Evolutionary conservation across 495 filamentous ascomycete species (phyloP), one percentile per base, ranked within the genome.

Genomic region (Lindgomyces ingoldianus): DNA sequence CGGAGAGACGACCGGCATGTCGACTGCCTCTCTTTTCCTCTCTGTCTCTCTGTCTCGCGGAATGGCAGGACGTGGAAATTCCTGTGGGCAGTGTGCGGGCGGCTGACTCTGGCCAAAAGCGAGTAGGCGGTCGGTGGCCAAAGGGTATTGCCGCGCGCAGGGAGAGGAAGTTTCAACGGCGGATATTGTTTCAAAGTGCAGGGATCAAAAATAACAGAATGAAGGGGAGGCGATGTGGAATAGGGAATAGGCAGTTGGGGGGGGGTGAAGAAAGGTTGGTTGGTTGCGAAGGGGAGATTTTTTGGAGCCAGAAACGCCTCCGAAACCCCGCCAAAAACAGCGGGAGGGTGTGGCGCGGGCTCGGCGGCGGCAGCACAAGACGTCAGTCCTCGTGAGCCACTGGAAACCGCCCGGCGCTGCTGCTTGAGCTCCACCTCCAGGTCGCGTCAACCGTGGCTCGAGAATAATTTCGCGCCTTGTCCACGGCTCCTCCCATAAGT

Each of bases 1-100:
- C 58, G 91, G 85, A 57, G 81, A 89, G 57, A 96, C 90, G 53
- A 96, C 86, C 62, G 92, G 92, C 92, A 96, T 96, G 51, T 60
- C 54, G 45, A 21, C 16, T 51, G 25, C 25, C 12, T 66, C n/a
- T n/a, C n/a, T n/a, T n/a, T n/a, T n/a, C n/a, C n/a, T n/a, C n/a
- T n/a, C n/a, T n/a, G n/a, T n/a, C n/a, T n/a, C n/a, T n/a, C n/a
- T n/a, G n/a, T n/a, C n/a, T 8, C 36, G 54, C 21, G 21, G 36
- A 57, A 57, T 19, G 39, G 11, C 30, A 9, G 24, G 4, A 9
- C 9, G 8, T 24, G 6, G 4, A 47, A 22, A 22, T n/a, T n/a
- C n/a, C n/a, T 52, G 48, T 25, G 4, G 33, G 33, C 33, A 14
- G 48, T 8, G 48, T 52, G 48, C 19, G 25, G 6, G 25, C 48